Conservation (phyloP, 2,329 filamentous ascomycete genomes). For the Parafenestella ontariensis region DNA sequence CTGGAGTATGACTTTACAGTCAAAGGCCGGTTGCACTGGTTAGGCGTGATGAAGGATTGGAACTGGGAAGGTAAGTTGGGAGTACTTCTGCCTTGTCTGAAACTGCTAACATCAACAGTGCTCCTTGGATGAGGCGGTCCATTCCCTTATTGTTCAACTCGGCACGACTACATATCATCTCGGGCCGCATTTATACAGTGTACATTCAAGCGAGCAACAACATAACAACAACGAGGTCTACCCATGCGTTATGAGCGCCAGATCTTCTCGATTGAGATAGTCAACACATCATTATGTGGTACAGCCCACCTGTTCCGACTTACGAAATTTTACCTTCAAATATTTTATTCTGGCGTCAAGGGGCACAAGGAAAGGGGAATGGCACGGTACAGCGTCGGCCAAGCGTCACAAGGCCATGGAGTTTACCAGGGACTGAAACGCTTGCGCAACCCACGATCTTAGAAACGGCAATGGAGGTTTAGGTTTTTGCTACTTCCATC, state of each 20-base stretch:
- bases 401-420: background rate
- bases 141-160: background rate
- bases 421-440: background rate
- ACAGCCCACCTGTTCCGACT: background rate
- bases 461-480: background rate
- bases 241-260: background rate
- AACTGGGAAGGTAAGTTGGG: conserved; percentile 70
- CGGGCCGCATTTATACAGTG: background rate
- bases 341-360: background rate
- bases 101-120: conserved; percentile 20
- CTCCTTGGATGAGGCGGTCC: conserved; percentile 27
- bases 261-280: background rate
- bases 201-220: background rate
- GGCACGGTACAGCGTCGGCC: background rate
- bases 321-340: background rate
- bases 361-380: background rate
- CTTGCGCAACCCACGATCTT: background rate
- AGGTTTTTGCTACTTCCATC: background rate
- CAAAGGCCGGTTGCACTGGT: conserved; percentile 71
- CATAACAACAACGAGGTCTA: conserved; percentile 1
- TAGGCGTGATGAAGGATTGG: conserved; percentile 75
- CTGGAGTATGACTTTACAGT: conserved; percentile 69
- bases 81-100: background rate
- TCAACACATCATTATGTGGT: background rate
- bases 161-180: background rate